These are phyloP conservation scores for Plantago coronopus DNA, from an alignment of 305 asterid genomes.

Conservation along the genomic window DNA sequence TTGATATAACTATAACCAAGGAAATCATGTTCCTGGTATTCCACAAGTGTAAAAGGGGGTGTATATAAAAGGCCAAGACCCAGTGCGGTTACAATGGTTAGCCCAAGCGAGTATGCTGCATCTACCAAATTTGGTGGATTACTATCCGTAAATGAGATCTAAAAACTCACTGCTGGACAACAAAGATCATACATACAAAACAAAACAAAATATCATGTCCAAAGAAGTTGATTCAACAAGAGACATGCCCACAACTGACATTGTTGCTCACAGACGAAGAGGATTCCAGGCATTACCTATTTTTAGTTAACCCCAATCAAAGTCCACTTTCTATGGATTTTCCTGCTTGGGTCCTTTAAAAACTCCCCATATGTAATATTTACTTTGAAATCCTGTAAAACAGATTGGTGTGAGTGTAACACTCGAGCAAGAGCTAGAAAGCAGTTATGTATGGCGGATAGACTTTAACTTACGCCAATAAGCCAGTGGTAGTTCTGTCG, in stretches of 20 bases:
- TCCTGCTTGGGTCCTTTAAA: slow-evolving; percentile 46
- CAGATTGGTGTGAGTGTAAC: not conserved
- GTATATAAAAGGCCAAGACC: too few relatives aligned
- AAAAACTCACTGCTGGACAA: not conserved
- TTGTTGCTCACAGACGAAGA: not conserved
- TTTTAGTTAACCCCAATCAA: not conserved
- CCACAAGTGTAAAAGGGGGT: too few relatives aligned
- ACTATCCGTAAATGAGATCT: not conserved
- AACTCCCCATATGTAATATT: slow-evolving; percentile 73
- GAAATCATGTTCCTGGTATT: too few relatives aligned
- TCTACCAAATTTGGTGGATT: too few relatives aligned
- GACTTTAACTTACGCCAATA: slow-evolving; percentile 42
- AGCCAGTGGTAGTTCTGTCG: slow-evolving; percentile 41
- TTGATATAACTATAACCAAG: too few relatives aligned
- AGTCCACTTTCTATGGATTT: not conserved
- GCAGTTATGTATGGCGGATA: not conserved
- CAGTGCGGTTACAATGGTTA: too few relatives aligned
- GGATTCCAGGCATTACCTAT: not conserved
- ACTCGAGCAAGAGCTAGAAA: slow-evolving; percentile 3
- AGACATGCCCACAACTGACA: not conserved
- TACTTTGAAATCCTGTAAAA: slow-evolving; percentile 55
- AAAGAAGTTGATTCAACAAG: not conserved
- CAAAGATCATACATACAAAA: not conserved
- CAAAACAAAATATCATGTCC: not conserved
- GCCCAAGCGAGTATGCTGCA: too few relatives aligned